Base-by-base conservation (phyloP, 2,329 filamentous ascomycete genomes). In the Beauveria australis region DNA sequence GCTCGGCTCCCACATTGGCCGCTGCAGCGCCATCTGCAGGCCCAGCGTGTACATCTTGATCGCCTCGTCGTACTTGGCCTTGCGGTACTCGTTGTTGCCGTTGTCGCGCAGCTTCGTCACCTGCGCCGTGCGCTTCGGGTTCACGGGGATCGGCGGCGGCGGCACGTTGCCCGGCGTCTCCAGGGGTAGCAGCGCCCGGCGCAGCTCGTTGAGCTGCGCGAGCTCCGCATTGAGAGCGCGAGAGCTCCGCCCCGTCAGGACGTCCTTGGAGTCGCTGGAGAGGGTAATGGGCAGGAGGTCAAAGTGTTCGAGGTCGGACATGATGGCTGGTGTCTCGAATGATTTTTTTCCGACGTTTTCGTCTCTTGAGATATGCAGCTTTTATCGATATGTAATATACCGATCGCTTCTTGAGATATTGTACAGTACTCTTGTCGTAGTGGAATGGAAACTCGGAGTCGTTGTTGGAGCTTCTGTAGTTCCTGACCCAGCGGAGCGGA, bases 81-180 rank as follows among this genome's bases (percentile, higher is more conserved):
- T 92, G 74, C 91, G 89, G 80, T 90, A 93, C 67, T 89, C 85
- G 62, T 78, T 78, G 79, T 96, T 96, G 69, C 91, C 93, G 61
- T 83, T 83, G 73, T 97, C 94, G 72, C 92, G 90, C 66, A 97
- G 86, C 78, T 97, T 97, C 75, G 81, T 85, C 75, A 99, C 89
- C 71, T 92, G 86, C 41, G 90, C 91, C 66, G 84, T 87, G 70
- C 93, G 91, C 78, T 97, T 96, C 56, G 91, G 92, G 79, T 96
- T 95, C 64, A 97, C 88, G 62, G 92, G 92, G 47, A 96, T 82
- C 0, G 94, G 94, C 0, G 93, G 89, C 5, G 92, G 92, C 0
- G 93, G 93, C 22, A 91, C 79, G 53, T 76, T 81, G 62, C 84
- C 81, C 6, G 88, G 84, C 33, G 78, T 74, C 49, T 84, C 81